Base-by-base conservation (phyloP, 1,284 basidiomycete genomes). In the Moesziomyces globuligerus region DNA sequence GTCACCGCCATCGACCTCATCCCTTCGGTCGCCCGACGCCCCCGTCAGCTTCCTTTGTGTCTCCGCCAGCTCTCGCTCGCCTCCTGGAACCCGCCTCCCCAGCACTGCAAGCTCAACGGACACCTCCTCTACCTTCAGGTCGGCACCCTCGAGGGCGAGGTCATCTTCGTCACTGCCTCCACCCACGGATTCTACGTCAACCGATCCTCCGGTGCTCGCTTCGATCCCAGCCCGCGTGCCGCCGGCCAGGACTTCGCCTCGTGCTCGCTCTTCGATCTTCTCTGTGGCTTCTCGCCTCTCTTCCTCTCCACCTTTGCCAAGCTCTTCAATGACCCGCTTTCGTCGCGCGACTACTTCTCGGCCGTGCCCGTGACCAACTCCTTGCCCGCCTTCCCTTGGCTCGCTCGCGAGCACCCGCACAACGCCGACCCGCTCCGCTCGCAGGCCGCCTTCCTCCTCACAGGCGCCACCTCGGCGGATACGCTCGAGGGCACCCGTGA, bases 31-130 rank as follows among this genome's bases (percentile, higher is more conserved):
- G 72, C 76, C 11, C 69, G 73, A 21, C 44, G 64, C 21, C 79
- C 68, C 40, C 75, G 79, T 18, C 29, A 66, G 74, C 58, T 83
- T 76, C 71, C 82, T 72, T 23, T 73, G 65, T 81, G 74, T 79
- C 83, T 87, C 38, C 84, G 83, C 59, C 79, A 83, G n/a, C 82
- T 87, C 59, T 82, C 84, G 59, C 77, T 88, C 47, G 85, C 86
- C 24, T 84, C 84, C n/a, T 88, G 87, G 86, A 87, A 86, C 78
- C 87, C 87, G 23, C 86, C 86, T 25, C 85, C 86, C 7, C 85
- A 86, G 23, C 85, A 86, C 66, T 81, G 84, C 34, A 85, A 85
- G 39, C 84, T 86, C 38, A 81, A 84, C 47, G 87, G 87, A 34
- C 86, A 87, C 75, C 84, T 86, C 58, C 83, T 87, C 54, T 88